Evolutionary conservation across 202 grass and related monocot species (phyloP).

Genomic region (Carex arenaria): DNA sequence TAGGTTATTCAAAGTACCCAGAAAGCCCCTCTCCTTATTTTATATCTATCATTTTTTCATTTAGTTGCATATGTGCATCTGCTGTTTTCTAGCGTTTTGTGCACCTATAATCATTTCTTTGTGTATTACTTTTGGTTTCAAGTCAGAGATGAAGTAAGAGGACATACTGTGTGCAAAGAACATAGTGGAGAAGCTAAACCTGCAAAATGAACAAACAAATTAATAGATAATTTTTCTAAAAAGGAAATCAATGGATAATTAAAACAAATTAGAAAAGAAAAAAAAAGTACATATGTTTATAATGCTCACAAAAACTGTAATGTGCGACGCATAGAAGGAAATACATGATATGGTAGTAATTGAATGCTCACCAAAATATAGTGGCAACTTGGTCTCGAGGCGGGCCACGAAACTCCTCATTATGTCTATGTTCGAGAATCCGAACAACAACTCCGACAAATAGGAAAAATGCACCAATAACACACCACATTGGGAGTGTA

Average conservation of each 20-base stretch:
- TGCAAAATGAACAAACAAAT: constrained; percentile 4
- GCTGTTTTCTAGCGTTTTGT: not conserved
- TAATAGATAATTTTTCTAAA: not conserved
- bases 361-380: constrained; percentile 65
- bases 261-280: constrained; percentile 1
- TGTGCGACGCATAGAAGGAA: not conserved
- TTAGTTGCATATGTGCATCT: not conserved
- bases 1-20: not conserved
- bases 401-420: constrained; percentile 66
- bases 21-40: not conserved
- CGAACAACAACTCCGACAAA: constrained; percentile 78
- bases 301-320: not conserved
- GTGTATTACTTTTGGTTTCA: not conserved
- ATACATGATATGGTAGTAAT: not conserved
- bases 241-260: constrained; percentile 1
- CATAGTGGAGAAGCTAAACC: constrained; percentile 97
- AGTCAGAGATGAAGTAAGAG: not conserved
- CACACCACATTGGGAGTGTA: constrained; percentile 81
- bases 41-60: not conserved
- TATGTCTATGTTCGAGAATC: constrained; percentile 82
- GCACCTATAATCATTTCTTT: not conserved
- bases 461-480: constrained; percentile 62
- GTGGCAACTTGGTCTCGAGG: constrained; percentile 56
- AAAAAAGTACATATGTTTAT: constrained; percentile 4
- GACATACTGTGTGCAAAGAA: constrained; percentile 85